phyloP scores from a whole-genome alignment of 768 basidiomycete genomes.

The Tulasnella sp. region DNA sequence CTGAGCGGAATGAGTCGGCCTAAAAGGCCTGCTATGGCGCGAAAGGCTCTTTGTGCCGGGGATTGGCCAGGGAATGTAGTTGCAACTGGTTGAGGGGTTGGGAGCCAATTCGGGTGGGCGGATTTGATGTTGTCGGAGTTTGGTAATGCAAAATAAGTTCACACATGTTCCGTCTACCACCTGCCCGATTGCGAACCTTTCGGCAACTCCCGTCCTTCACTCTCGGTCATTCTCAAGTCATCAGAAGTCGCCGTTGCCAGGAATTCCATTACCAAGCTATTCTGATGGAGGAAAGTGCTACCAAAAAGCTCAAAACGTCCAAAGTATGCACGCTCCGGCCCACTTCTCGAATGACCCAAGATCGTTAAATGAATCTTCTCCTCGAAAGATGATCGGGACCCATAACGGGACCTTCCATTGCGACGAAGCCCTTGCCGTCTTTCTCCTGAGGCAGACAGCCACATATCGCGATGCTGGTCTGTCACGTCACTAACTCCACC shows the following conservation, averaged over 20 bases:
- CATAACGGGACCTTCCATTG: slow-evolving; percentile 96
- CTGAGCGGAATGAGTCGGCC: too few species aligned
- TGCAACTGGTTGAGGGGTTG: too few species aligned
- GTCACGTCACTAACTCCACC: slow-evolving; percentile 28
- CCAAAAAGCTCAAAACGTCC: slow-evolving; percentile 19
- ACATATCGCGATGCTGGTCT: slow-evolving; percentile 71
- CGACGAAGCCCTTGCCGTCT: slow-evolving; percentile 94
- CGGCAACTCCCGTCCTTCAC: neutral
- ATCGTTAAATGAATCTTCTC: neutral
- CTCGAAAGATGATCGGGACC: slow-evolving; percentile 72
- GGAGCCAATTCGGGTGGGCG: too few species aligned
- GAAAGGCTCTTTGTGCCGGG: too few species aligned
- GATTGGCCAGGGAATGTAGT: too few species aligned
- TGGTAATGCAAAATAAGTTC: neutral
- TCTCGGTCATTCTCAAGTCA: neutral
- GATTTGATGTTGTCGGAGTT: too few species aligned
- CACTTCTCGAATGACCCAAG: neutral
- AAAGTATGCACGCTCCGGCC: slow-evolving; percentile 8
- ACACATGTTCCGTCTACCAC: neutral
- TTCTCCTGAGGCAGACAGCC: slow-evolving; percentile 72
- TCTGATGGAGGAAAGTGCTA: slow-evolving; percentile 8
- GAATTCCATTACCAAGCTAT: neutral
- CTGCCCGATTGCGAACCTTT: neutral
- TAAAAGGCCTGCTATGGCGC: too few species aligned
- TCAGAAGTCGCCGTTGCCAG: neutral